Conservation (phyloP, 164 flowering plant genomes). For the grape (Vitis vinifera) region ASM3070453v1 NC_081823.1:5300501-5301000, state of each 20-base stretch:
- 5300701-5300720: constrained; percentile 77
- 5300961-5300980: too few species aligned
- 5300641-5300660: not conserved
- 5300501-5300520: not conserved
- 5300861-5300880: constrained; percentile 85
- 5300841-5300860: constrained; percentile 88
- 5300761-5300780: constrained; percentile 81
- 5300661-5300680: constrained; percentile 57
- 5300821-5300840: constrained; percentile 92
- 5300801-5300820: constrained; percentile 90
- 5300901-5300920: not conserved
- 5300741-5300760: constrained; percentile 97
- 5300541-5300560: not conserved
- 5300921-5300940: too few species aligned
- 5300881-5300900: constrained; percentile 46
- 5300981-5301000: too few species aligned
- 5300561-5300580: not conserved
- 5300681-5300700: constrained; percentile 97
- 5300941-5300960: too few species aligned
- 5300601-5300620: not conserved
- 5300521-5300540: not conserved
- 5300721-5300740: constrained; percentile 73
- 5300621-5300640: not conserved
- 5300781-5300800: constrained; percentile 93
- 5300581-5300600: not conserved